Evolutionary conservation across 139 green algal species (phyloP).

Genomic region (Diplosphaera chodatii): DNA sequence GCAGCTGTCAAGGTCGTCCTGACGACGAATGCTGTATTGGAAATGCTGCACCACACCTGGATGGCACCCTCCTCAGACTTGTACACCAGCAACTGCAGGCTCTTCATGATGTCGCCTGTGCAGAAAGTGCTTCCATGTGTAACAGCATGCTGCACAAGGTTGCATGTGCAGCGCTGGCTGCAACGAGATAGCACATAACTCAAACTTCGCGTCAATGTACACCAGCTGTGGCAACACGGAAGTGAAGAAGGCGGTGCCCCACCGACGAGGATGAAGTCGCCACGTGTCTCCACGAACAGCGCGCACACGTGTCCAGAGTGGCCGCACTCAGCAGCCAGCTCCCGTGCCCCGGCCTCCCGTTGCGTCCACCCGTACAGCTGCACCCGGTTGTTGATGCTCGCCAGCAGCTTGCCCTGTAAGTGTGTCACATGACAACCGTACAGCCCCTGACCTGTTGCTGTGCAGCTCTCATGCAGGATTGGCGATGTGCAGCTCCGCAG

Average conservation of each 20-base stretch:
- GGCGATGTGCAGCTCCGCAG: too few relatives aligned
- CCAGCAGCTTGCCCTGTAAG: slow-evolving; percentile 68
- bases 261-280: slow-evolving; percentile 85
- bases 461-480: too few relatives aligned
- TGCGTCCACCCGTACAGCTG: slow-evolving; percentile 66
- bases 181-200: too few relatives aligned
- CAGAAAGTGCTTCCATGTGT: too few relatives aligned
- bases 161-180: too few relatives aligned
- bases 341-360: slow-evolving; percentile 31
- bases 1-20: too few relatives aligned
- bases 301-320: slow-evolving; percentile 75
- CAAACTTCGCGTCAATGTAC: too few relatives aligned
- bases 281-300: slow-evolving; percentile 67
- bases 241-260: not conserved
- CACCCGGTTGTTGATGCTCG: slow-evolving; percentile 88
- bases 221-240: too few relatives aligned
- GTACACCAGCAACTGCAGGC: slow-evolving; percentile 80
- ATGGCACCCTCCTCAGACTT: slow-evolving; percentile 61
- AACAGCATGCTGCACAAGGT: not conserved
- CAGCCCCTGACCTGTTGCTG: too few relatives aligned
- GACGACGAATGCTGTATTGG: too few relatives aligned
- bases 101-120: slow-evolving; percentile 96
- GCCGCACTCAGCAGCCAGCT: slow-evolving; percentile 70
- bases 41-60: slow-evolving; percentile 49
- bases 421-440: too few relatives aligned